phyloP scores from a whole-genome alignment of 306 rosid species.

The Datisca glomerata region DNA sequence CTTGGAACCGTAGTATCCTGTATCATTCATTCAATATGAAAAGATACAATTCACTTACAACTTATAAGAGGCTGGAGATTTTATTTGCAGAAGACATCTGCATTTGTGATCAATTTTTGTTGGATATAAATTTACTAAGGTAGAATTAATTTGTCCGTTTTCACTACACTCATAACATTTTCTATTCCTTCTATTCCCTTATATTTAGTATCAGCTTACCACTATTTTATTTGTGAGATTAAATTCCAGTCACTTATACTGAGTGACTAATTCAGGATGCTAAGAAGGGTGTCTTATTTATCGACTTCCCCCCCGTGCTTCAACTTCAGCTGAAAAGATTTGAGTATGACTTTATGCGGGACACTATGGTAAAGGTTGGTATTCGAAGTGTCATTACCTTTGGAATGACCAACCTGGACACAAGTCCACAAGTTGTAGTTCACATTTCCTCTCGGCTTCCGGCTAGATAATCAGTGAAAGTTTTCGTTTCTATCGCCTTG shows the following conservation, averaged over 20 bases:
- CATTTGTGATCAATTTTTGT: too few species aligned
- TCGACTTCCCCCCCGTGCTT: conserved; percentile 95
- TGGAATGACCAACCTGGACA: background rate
- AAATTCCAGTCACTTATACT: conserved; percentile 2
- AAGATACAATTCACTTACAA: too few species aligned
- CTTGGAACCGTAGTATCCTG: too few species aligned
- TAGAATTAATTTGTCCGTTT: too few species aligned
- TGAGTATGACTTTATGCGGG: conserved; percentile 95
- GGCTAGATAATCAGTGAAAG: background rate
- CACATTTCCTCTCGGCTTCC: background rate
- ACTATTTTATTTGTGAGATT: too few species aligned
- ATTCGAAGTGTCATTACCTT: conserved; percentile 7
- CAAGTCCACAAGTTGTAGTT: background rate
- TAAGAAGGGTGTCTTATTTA: conserved; percentile 88
- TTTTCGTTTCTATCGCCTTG: conserved; percentile 10
- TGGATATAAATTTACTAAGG: too few species aligned
- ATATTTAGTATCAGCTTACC: too few species aligned
- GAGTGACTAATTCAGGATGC: conserved; percentile 65
- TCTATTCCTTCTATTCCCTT: too few species aligned
- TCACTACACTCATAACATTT: too few species aligned
- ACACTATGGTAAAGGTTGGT: conserved; percentile 96
- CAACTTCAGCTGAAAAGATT: conserved; percentile 97
- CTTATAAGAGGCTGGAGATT: too few species aligned
- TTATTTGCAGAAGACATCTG: too few species aligned
- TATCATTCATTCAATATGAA: too few species aligned